Conservation (phyloP, 495 filamentous ascomycete genomes). For the Xylaria cubensis region DNA sequence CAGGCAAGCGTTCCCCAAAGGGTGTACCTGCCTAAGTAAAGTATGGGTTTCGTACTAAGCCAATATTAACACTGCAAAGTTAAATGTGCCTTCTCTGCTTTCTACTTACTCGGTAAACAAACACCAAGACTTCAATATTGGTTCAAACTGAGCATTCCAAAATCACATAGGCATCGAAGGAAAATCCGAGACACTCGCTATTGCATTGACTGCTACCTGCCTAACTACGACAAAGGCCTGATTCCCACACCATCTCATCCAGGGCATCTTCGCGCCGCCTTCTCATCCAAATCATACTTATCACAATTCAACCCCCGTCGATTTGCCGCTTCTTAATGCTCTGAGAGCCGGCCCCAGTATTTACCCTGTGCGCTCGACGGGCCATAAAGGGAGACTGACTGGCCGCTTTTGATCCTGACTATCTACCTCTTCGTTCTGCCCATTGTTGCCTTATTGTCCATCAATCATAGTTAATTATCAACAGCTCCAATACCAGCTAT, state of each 20-base stretch:
- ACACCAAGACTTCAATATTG: neutral
- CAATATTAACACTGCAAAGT: neutral
- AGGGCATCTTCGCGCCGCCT: neutral
- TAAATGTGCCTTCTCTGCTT: neutral
- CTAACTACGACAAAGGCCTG: neutral
- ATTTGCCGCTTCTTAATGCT: constrained; percentile 8
- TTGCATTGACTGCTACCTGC: neutral
- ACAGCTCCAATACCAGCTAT: neutral
- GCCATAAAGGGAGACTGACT: neutral
- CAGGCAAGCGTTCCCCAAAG: neutral
- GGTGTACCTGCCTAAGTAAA: neutral
- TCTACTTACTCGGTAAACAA: neutral
- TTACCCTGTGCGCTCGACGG: neutral
- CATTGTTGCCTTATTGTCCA: neutral
- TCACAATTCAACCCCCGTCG: neutral
- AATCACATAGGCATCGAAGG: neutral
- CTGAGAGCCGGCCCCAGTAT: neutral
- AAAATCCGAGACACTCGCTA: neutral
- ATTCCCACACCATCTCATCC: neutral
- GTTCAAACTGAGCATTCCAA: neutral
- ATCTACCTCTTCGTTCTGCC: neutral
- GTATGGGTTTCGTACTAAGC: neutral
- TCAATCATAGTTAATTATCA: neutral
- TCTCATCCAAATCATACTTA: neutral
- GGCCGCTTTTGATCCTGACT: neutral